Evolutionary conservation across 148 eudicot genomes (phyloP).

Genomic region (Persicaria maculosa): DNA sequence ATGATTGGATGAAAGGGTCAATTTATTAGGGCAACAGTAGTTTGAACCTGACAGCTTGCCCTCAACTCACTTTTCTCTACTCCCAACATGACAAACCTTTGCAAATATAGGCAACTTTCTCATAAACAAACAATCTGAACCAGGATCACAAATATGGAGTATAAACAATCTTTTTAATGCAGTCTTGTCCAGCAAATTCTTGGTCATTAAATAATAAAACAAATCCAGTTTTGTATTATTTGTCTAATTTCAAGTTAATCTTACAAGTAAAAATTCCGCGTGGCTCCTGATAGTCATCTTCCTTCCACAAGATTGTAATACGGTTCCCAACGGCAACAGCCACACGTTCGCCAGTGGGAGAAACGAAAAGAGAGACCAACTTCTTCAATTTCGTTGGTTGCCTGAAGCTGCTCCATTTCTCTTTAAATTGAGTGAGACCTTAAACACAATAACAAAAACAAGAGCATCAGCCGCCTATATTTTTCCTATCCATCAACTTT

Average conservation of each 20-base stretch:
- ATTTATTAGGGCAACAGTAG: no score
- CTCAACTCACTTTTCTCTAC: background rate
- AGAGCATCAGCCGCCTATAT: slow-evolving; percentile 16
- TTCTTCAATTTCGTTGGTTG: slow-evolving; percentile 51
- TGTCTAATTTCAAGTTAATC: slow-evolving; percentile 18
- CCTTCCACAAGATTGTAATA: slow-evolving; percentile 70
- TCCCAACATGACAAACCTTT: background rate
- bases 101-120: background rate
- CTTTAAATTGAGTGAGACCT: slow-evolving; percentile 72
- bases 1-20: no score
- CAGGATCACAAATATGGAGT: background rate
- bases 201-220: background rate
- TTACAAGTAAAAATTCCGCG: slow-evolving; percentile 64
- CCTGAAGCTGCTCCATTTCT: slow-evolving; percentile 55
- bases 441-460: slow-evolving; percentile 15
- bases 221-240: background rate
- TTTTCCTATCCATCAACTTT: background rate
- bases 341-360: slow-evolving; percentile 66
- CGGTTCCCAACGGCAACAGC: slow-evolving; percentile 72
- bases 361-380: slow-evolving; percentile 65
- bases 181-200: background rate
- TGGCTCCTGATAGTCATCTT: slow-evolving; percentile 67
- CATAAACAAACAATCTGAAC: background rate
- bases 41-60: no score
- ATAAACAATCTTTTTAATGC: no score